Evolutionary conservation across 306 rosid species (phyloP), one percentile per base, ranked within the genome.

Genomic region (Begonia peltatifolia): DNA sequence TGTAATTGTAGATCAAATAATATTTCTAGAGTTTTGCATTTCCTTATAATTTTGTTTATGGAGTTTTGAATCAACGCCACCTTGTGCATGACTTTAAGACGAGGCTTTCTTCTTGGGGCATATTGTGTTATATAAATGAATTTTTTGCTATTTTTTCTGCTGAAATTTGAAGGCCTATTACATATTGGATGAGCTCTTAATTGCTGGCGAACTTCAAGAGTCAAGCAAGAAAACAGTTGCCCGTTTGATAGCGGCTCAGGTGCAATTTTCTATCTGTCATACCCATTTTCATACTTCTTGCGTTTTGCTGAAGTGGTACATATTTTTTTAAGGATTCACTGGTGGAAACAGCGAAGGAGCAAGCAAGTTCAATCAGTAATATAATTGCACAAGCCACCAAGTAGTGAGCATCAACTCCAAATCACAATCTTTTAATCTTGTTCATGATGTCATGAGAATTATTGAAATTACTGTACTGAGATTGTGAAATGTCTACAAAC

Each of bases 171-270:
- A 88, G 97, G 97, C 97, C 50, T 84, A 88, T 61, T 88, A 84
- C 62, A 79, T 88, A 73, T 81, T 84, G 30, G 97, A 88, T 56
- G 97, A 88, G 74, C 61, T 88, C 74, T 66, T 88, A 62, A 79
- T 88, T 62, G 97, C 97, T 11, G 97, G 95, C 11, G 97, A 88
- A 63, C 95, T 88, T 64, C 97, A 88, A 72, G 97, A 88, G 61
- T 75, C 97, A 0, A 88, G 97, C 93, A 88, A 84, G 87, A 88
- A 79, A 79, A 82, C 87, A 10, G 73, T 84, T 59, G 93, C 95
- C 3, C 79, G 97, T 54, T 66, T 88, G 82, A 76, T 88, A 67
- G 95, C 97, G 13, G 95, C 95, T 62, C 97, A 88, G 95, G 97
- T 84, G 69, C 64, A 25, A 35, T 12, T 52, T 68, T 41, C 9